A percentile compares a stretch with the other conserved stretches of the same genome.
Evolutionary conservation across 495 filamentous ascomycete species (phyloP).

Genomic region (Daldinia concentrica): DNA sequence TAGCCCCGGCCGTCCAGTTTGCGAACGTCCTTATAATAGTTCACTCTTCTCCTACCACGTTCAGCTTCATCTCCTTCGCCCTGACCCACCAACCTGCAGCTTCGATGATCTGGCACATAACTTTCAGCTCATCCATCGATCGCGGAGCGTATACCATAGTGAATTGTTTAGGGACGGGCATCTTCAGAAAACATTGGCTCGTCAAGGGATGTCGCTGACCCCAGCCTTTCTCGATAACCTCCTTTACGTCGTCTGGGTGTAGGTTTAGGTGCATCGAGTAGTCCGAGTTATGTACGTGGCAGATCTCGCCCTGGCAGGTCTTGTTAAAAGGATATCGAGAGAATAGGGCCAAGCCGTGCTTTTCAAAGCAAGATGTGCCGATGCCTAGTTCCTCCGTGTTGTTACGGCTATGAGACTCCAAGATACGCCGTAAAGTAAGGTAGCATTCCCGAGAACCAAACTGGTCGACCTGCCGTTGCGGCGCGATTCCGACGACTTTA

Average conservation of each 20-base stretch:
- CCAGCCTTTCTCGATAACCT: conserved; percentile 83
- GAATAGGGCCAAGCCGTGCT: conserved; percentile 80
- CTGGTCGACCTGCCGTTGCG: conserved; percentile 80
- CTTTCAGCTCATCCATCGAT: conserved; percentile 66
- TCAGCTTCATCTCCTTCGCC: conserved; percentile 55
- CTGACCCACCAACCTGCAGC: conserved; percentile 71
- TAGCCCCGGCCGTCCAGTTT: not conserved
- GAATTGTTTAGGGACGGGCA: conserved; percentile 73
- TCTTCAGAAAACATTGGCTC: conserved; percentile 60
- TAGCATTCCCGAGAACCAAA: conserved; percentile 63
- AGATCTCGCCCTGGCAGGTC: conserved; percentile 78
- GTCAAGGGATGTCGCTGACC: conserved; percentile 89
- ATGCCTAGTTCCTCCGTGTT: conserved; percentile 64
- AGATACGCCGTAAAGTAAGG: conserved; percentile 55
- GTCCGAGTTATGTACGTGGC: conserved; percentile 81
- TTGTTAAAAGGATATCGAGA: conserved; percentile 66
- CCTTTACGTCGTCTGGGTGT: conserved; percentile 79
- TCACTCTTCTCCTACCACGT: conserved; percentile 33
- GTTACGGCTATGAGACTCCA: conserved; percentile 60
- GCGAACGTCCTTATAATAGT: not conserved
- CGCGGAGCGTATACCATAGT: conserved; percentile 87
- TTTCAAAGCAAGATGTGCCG: conserved; percentile 79
- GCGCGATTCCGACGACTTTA: conserved; percentile 75
- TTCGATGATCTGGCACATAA: conserved; percentile 74
- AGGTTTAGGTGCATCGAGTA: conserved; percentile 79